Evolutionary conservation across 805 yeast species (phyloP), one percentile per base, ranked within the genome.

Genomic region (Pichia phayaonensis): DNA sequence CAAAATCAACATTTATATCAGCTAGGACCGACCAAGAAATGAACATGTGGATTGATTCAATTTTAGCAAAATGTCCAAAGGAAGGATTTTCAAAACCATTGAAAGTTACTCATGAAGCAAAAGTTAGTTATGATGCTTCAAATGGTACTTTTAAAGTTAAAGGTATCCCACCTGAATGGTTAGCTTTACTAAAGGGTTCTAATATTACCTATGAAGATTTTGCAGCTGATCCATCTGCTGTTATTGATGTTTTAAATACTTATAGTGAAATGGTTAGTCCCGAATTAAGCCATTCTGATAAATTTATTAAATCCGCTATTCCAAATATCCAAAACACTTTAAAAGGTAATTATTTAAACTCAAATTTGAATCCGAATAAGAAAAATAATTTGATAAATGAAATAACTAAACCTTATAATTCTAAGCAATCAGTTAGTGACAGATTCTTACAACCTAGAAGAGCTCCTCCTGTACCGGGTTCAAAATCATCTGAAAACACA

Each of bases 81-180:
- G 71, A 62, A 45, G 69, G 75, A 3, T 97, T 94, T 12, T 90
- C 97, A 3, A 83, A 83, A 40, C 99, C 99, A 8, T 87, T 92
- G 18, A 90, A 92, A 66, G 92, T 92, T 66, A 89, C 96, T 12
- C 99, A 95, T 65, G 86, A 84, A 61, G 97, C 90, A 18, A 94
- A 86, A 64, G 92, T 86, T 24, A 90, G 90, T 1, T 86, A 84
- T 60, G 95, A 86, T 64, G 92, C 94, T 4, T 83, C 86, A 27
- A 77, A 75, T 58, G 84, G 84, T 20, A 74, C 73, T 49, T 75
- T 77, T 57, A 75, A 79, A 20, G 80, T 79, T 8, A 70, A 77
- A 49, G 67, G 67, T 24, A 61, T 63, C n/a, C 83, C 83, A 1
- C 80, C 79, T 23, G 75, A 79, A 42, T 79, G 83, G 84, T 72